These are phyloP conservation scores for Pythium biforme DNA, from an alignment of 352 stramenopile species.

Conservation along the genomic window DNA sequence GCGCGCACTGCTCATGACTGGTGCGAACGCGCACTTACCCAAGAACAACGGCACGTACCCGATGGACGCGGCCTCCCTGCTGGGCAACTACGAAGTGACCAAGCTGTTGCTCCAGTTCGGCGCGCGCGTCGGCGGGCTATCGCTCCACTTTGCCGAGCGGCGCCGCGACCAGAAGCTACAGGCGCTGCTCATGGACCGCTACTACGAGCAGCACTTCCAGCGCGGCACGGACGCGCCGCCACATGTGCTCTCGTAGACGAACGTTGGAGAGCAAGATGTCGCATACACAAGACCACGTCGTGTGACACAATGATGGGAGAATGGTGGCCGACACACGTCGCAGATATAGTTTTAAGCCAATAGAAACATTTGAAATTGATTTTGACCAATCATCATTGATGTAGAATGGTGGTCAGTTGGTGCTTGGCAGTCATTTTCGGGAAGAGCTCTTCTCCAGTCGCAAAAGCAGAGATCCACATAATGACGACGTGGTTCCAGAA, in stretches of 20 bases:
- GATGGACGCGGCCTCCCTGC: constrained; percentile 64
- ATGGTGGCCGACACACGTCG: background rate
- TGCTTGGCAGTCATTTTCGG: background rate
- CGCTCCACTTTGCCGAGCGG: constrained; percentile 75
- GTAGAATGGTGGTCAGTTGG: background rate
- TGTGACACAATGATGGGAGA: background rate
- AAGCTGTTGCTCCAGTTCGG: constrained; percentile 65
- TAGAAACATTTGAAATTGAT: background rate
- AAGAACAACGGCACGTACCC: constrained; percentile 78
- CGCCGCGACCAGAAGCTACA: constrained; percentile 60
- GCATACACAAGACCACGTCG: no score
- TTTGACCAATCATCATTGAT: constrained; percentile 13
- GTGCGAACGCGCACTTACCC: constrained; percentile 47
- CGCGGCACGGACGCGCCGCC: constrained; percentile 10
- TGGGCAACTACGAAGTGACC: constrained; percentile 60
- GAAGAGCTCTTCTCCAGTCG: constrained; percentile 1
- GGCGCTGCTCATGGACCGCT: constrained; percentile 56
- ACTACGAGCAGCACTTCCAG: constrained; percentile 60
- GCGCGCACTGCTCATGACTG: constrained; percentile 48
- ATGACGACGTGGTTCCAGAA: constrained; percentile 86
- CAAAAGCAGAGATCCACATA: background rate
- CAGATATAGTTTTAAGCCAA: background rate
- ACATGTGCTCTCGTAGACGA: constrained; percentile 1
- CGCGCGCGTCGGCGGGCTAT: constrained; percentile 56
- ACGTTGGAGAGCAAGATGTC: background rate